Base-by-base conservation (phyloP, 2,329 filamentous ascomycete species). In the Lizonia empirigonia region DNA sequence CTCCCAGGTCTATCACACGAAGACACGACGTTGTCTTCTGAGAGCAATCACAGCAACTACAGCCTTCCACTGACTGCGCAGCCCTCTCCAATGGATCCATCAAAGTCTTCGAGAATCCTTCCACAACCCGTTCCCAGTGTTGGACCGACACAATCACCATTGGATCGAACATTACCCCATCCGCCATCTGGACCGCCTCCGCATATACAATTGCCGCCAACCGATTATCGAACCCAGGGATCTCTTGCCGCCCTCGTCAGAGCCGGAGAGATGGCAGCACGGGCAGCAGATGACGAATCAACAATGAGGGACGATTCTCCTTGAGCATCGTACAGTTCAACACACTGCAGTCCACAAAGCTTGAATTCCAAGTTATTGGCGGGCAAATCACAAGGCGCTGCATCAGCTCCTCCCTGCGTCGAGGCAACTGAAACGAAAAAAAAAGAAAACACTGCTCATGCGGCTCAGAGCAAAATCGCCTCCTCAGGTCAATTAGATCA, bases 1-100 rank as follows among this genome's bases (percentile, higher is more conserved):
- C 59, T 72, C 7, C 73, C 73, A 16, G 58, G 64, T 10, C 63
- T 76, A 26, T 64, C 64, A n/a, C 73, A 70, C 29, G 71, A 74
- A 40, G 73, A 75, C 32, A 74, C 73, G 3, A 74, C 68, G 0
- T 46, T 72, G 30, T 76, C 73, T n/a, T 75, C 73, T 1, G 70
- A 74, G 40, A 73, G 71, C 30, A 61, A 64, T 4, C 61, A 66
- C 16, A 67, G 58, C 40, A 57, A 55, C 5, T 62, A 62, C 32
- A 60, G 56, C 19, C 44, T 55, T n/a, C 46, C 55, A 9, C 44
- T 50, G 10, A 30, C 53, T 18, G 48, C 44, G 32, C 48, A 60
- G 13, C 40, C 50, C 4, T 46, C 67, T 20, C 67, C 65, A 16
- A 39, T 66, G 20, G 72, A 74, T 47, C 55, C 63, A 12, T 48